phyloP scores from a whole-genome alignment of 2,329 filamentous ascomycete genomes.

The Epichloe elymi region DNA sequence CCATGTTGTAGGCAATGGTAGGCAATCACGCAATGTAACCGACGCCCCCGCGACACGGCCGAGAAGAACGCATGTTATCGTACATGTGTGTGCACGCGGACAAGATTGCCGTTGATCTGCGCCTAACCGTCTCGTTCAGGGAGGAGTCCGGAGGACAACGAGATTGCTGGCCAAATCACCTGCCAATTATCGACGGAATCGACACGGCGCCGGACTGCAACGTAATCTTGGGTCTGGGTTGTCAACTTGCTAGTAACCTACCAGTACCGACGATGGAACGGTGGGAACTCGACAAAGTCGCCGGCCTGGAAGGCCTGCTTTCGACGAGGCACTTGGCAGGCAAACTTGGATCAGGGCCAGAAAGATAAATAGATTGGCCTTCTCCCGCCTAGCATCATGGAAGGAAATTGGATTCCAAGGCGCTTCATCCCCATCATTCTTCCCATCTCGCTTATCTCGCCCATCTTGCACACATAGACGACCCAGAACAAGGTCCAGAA shows the following conservation, averaged over 20 bases:
- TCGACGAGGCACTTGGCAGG: neutral
- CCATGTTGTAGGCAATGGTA: no score
- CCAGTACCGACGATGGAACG: neutral
- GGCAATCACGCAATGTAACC: neutral
- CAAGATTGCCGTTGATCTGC: constrained; percentile 2
- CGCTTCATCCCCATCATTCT: neutral
- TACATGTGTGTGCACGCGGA: neutral
- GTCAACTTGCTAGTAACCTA: no score
- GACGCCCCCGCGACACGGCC: no score
- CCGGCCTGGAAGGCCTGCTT: no score
- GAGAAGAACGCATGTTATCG: no score
- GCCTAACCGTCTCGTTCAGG: constrained; percentile 3
- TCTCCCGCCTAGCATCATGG: neutral
- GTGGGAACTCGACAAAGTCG: neutral
- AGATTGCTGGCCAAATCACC: neutral
- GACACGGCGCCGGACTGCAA: neutral
- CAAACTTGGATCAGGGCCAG: neutral
- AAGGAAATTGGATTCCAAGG: neutral
- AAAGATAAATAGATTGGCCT: neutral
- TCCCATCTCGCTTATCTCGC: neutral
- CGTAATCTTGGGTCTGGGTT: neutral
- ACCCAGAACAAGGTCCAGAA: neutral
- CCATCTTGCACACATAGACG: neutral
- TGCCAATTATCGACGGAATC: neutral
- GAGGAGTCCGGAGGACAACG: neutral